These are phyloP conservation scores for Apiotrichum siamense DNA, from an alignment of 1,284 basidiomycete species.

Conservation along the genomic window DNA sequence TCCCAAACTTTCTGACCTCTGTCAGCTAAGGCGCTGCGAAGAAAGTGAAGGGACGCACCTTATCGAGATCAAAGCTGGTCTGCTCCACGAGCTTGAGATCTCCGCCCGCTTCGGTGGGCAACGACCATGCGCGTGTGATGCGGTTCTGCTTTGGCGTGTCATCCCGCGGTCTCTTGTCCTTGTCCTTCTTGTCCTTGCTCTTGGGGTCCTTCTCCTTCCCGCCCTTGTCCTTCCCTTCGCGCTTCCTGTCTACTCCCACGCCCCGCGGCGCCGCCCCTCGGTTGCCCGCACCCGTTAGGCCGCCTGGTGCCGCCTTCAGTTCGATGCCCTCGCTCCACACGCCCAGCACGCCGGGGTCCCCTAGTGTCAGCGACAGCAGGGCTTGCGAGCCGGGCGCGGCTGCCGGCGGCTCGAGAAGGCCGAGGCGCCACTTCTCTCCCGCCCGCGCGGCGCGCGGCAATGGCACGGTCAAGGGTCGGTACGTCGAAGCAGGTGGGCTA, in stretches of 20 bases:
- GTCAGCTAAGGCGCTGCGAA: neutral
- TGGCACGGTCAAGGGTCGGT: slow-evolving; percentile 64
- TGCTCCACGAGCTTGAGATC: slow-evolving; percentile 61
- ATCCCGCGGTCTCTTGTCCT: slow-evolving; percentile 26
- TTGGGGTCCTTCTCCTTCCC: slow-evolving; percentile 8
- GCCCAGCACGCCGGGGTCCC: slow-evolving; percentile 22
- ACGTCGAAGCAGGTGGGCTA: slow-evolving; percentile 57
- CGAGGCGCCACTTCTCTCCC: slow-evolving; percentile 60
- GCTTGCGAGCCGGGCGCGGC: neutral
- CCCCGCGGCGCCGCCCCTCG: slow-evolving; percentile 9
- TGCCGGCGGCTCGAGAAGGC: slow-evolving; percentile 49
- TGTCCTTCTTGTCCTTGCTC: slow-evolving; percentile 17
- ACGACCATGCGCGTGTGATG: slow-evolving; percentile 62
- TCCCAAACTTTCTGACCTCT: slow-evolving; percentile 78
- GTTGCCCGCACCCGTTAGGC: too few species aligned
- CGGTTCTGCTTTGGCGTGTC: slow-evolving; percentile 60
- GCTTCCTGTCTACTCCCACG: neutral
- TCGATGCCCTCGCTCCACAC: slow-evolving; percentile 44
- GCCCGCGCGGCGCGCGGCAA: slow-evolving; percentile 54
- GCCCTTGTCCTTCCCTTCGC: slow-evolving; percentile 5
- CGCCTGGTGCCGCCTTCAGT: too few species aligned
- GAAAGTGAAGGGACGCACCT: slow-evolving; percentile 53
- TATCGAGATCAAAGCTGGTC: slow-evolving; percentile 81
- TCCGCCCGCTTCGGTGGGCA: slow-evolving; percentile 42
- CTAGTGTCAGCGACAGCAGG: slow-evolving; percentile 1